Evolutionary conservation across 2,329 filamentous ascomycete species (phyloP), one percentile per base, ranked within the genome.

Genomic region (Monilinia polystroma): DNA sequence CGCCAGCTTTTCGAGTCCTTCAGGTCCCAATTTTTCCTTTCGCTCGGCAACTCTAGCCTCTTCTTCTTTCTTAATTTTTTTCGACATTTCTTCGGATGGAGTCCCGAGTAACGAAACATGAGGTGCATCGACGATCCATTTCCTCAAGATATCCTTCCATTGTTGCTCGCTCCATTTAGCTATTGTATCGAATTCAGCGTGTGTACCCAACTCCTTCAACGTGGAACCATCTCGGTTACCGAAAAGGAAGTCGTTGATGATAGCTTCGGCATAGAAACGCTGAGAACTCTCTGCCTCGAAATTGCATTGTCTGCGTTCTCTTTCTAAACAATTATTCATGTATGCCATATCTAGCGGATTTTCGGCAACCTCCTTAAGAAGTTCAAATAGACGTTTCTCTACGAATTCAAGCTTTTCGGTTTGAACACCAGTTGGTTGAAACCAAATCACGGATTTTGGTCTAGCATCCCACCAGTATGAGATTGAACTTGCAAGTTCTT

Each of bases 201-300:
- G 76, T 20, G 78, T 81, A 70, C 81, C 80, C 47, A 93, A 78
- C 32, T 88, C 83, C 57, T 80, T 83, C 66, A 94, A 80, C 0
- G 88, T 92, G 3, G 90, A 90, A 1, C 95, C 96, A 76, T 97
- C 90, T 43, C 92, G 86, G 62, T 88, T 87, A 38, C 94, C 95
- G 75, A 95, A 99, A 12, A 98, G 84, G 76, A 96, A 97, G 75
- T 98, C 93, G 18, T 89, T 90, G 73, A 98, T 97, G 68, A 98
- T 89, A 68, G 91, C 90, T 70, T 87, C 89, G 0, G 92, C 89
- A 77, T 94, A 97, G 70, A 93, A 92, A 29, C 88, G 86, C 64
- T 92, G 88, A 3, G 90, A 91, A 60, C 87, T 88, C 78, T 99
- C 95, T 0, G 92, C 91, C 54, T 90, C 86, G 72, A 91, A 94